Percentiles rank a stretch among this genome's conserved stretches.
phyloP scores from a whole-genome alignment of 139 green algal genomes.

The Chlamydomonas schloesseri region DNA sequence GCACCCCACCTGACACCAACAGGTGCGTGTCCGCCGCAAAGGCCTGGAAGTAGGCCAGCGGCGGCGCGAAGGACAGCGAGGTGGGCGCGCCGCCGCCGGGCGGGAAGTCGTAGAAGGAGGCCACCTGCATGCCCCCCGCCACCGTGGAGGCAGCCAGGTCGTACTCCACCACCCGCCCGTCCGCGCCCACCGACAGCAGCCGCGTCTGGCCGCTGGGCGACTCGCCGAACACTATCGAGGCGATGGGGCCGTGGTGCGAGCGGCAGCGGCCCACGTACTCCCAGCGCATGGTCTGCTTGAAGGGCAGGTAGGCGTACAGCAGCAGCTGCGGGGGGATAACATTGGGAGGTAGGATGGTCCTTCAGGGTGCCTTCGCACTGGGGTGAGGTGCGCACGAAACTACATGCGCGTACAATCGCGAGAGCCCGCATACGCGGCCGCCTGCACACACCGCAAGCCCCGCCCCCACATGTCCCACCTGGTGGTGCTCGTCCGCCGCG shows the following conservation, averaged over 20 bases:
- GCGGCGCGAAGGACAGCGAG: constrained; percentile 73
- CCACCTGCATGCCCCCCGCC: constrained; percentile 54
- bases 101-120: constrained; percentile 41
- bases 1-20: constrained; percentile 64
- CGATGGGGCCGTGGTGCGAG: constrained; percentile 64
- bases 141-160: constrained; percentile 60
- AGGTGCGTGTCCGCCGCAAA: constrained; percentile 72
- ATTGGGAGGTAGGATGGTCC: too few relatives aligned
- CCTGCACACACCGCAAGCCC: too few relatives aligned
- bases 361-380: too few relatives aligned
- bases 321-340: constrained; percentile 51
- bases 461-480: background rate
- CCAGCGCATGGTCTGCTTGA: constrained; percentile 69
- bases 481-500: constrained; percentile 46
- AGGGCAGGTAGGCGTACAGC: constrained; percentile 68
- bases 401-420: too few relatives aligned
- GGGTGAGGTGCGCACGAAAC: too few relatives aligned
- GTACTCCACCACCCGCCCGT: constrained; percentile 76
- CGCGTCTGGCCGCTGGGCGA: constrained; percentile 67
- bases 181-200: constrained; percentile 48
- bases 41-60: constrained; percentile 72
- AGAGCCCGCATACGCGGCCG: too few relatives aligned
- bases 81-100: constrained; percentile 54
- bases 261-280: constrained; percentile 76
- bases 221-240: constrained; percentile 73